These are phyloP conservation scores for Keithomyces neogunnii DNA, from an alignment of 2,329 filamentous ascomycete species.

Conservation along the genomic window DNA sequence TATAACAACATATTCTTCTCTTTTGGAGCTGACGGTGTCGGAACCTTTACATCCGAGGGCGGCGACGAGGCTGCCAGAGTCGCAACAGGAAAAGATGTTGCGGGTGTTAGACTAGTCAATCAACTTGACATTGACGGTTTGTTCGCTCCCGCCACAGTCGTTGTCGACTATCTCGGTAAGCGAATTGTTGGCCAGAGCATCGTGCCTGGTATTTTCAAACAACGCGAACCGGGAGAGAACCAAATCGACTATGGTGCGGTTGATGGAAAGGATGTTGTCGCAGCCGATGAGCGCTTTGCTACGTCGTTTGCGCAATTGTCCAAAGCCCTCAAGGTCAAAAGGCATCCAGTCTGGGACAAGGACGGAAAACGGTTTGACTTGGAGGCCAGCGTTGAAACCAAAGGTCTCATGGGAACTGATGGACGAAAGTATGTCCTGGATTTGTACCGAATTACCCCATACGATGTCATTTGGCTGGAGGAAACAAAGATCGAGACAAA, in stretches of 20 bases:
- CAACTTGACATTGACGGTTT: conserved; percentile 92
- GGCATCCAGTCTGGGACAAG: conserved; percentile 97
- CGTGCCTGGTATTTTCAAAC: conserved; percentile 98
- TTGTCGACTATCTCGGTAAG: conserved; percentile 95
- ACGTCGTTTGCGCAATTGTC: conserved; percentile 84
- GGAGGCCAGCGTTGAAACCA: conserved; percentile 94
- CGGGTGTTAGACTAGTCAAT: conserved; percentile 90
- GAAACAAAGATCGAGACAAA: conserved; percentile 48
- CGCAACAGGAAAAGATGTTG: conserved; percentile 92
- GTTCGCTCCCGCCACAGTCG: conserved; percentile 91
- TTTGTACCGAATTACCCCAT: conserved; percentile 84
- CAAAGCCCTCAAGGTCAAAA: conserved; percentile 83
- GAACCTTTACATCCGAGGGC: conserved; percentile 92
- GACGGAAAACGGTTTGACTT: conserved; percentile 82
- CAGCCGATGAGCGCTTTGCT: conserved; percentile 79
- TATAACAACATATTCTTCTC: conserved; percentile 99
- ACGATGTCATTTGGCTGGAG: conserved; percentile 88
- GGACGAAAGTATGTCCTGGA: conserved; percentile 97
- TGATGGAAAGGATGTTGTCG: conserved; percentile 91
- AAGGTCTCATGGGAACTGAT: conserved; percentile 93
- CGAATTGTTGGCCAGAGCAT: conserved; percentile 97
- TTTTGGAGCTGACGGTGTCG: conserved; percentile 93
- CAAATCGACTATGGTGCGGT: conserved; percentile 98
- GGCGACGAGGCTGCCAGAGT: conserved; percentile 94
- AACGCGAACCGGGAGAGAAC: conserved; percentile 92